Conservation (phyloP, 2,329 filamentous ascomycete species). For the Coniella vitis region DNA sequence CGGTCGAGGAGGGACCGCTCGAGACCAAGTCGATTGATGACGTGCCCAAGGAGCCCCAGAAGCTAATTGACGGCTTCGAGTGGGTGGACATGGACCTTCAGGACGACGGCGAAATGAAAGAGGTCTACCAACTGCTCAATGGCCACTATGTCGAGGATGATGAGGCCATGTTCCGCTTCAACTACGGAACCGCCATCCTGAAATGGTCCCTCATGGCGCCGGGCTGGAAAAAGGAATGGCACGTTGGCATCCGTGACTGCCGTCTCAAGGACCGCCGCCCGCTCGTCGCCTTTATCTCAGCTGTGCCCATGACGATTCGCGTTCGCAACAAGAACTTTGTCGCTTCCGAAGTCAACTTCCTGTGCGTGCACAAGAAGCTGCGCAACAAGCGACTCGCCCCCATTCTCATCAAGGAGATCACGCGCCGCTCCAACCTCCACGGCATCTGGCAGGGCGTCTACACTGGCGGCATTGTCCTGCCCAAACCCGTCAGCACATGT, state of each 20-base stretch:
- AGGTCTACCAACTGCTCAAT: constrained; percentile 85
- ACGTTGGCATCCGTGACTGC: constrained; percentile 78
- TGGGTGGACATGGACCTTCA: constrained; percentile 89
- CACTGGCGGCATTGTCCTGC: constrained; percentile 85
- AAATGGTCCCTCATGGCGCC: constrained; percentile 94
- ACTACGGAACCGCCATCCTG: constrained; percentile 83
- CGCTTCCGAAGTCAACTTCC: constrained; percentile 93
- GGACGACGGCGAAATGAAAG: constrained; percentile 70
- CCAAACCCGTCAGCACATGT: constrained; percentile 86
- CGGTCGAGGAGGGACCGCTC: constrained; percentile 72
- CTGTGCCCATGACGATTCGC: constrained; percentile 76
- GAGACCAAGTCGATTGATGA: constrained; percentile 71
- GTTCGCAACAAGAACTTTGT: constrained; percentile 70
- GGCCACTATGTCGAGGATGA: constrained; percentile 97
- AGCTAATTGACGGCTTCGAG: constrained; percentile 78
- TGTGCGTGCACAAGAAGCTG: constrained; percentile 97
- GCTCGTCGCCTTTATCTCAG: constrained; percentile 92
- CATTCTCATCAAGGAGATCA: constrained; percentile 96
- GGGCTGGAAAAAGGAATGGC: constrained; percentile 90
- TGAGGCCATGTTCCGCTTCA: constrained; percentile 95
- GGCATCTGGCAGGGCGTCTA: constrained; percentile 94
- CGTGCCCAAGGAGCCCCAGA: constrained; percentile 69
- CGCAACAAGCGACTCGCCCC: constrained; percentile 87
- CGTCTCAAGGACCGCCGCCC: constrained; percentile 64
- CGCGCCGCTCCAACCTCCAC: constrained; percentile 78